These are phyloP conservation scores for Pseudoturritis turrita DNA, from an alignment of 345 rosid genomes.

Conservation along the genomic window DNA sequence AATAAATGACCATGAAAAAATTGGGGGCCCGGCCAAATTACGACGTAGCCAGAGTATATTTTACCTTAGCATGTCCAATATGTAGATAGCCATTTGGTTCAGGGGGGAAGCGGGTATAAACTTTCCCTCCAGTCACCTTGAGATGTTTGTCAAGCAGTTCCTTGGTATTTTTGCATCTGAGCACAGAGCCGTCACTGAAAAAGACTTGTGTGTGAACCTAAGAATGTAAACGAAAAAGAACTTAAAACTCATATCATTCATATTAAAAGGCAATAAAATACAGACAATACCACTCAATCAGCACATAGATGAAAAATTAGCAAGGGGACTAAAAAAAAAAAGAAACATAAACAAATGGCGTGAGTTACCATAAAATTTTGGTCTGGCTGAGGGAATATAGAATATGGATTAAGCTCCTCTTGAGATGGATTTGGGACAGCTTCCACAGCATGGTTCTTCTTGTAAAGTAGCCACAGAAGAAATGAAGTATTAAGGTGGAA, in stretches of 20 bases:
- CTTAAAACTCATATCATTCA: constrained; percentile 2
- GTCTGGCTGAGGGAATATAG: constrained; percentile 74
- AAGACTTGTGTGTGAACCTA: constrained; percentile 88
- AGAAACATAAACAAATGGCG: not conserved
- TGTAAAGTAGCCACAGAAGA: constrained; percentile 35
- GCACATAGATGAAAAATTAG: not conserved
- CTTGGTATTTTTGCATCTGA: constrained; percentile 75
- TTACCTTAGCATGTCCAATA: constrained; percentile 98
- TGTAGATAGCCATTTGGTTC: constrained; percentile 99
- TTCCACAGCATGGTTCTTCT: constrained; percentile 49
- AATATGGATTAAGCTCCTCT: constrained; percentile 85
- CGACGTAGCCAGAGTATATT: too few species aligned
- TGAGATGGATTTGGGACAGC: constrained; percentile 59
- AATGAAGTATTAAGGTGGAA: not conserved
- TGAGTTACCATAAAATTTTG: constrained; percentile 82
- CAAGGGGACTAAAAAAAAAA: not conserved
- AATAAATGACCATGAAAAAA: not conserved
- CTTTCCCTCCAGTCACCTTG: constrained; percentile 76
- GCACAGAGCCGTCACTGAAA: constrained; percentile 67
- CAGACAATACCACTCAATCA: not conserved
- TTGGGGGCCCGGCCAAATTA: not conserved
- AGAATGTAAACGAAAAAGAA: not conserved
- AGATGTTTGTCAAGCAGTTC: constrained; percentile 75
- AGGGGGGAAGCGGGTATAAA: constrained; percentile 81
- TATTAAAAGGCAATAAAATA: not conserved